Base-by-base conservation (phyloP, 768 basidiomycete genomes). In the Psilocybe subaeruginosa region DNA sequence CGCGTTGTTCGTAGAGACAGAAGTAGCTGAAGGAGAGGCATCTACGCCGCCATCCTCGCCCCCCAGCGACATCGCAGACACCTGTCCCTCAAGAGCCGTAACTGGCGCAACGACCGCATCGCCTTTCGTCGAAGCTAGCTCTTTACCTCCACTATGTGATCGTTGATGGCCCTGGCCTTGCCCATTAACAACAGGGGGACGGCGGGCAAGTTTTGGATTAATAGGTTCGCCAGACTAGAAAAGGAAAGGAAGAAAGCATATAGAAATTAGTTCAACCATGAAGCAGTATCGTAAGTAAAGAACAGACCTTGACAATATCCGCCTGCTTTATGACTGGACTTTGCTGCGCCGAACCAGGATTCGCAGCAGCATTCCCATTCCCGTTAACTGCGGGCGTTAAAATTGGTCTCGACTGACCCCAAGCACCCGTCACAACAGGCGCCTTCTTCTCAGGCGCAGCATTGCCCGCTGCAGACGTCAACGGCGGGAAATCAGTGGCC, bases 401-500 rank as follows among this genome's bases (percentile, higher is more conserved):
- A 60, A 85, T 78, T 19, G 87, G 77, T 27, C 84, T 76, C 29
- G 83, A 72, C 63, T 87, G 88, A 19, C 82, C 85, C 92, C 92
- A 93, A 23, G 88, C 91, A 27, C 91, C 90, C 30, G 78, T 78
- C 5, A 82, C 82, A 1, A 78, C 74, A 3, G 87, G 86, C 5
- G 78, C 69, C 48, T 83, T 83, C 66, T 81, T 85, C 72, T 88
- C 87, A 17, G 73, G 69, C 30, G 73, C 72, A 19, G 78, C 69
- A 31, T 27, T 35, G 19, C 56, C 61, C 4, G 73, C 77, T 45
- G 73, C 70, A 8, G 84, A 76, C 9, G 82, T 81, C 47, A 92
- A 74, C 8, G 91, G 91, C 4, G 90, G 90, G 64, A 92, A 92
- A 73, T 92, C 90, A 3, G 77, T 84, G 6, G 86, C 70, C 50